Evolutionary conservation across 805 yeast genomes (phyloP).

Genomic region (Starmerella kuoi): DNA sequence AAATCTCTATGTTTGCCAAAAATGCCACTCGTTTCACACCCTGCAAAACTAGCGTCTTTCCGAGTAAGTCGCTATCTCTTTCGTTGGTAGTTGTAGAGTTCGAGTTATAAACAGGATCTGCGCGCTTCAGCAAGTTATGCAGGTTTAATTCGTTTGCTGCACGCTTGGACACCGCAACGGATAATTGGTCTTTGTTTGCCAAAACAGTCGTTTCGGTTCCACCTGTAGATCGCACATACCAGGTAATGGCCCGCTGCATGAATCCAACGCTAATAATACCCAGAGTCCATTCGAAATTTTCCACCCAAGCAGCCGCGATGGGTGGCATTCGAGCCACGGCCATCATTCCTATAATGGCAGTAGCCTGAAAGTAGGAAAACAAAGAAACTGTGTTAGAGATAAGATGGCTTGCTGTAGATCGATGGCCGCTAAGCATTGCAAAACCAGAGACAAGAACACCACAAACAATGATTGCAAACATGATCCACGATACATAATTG

Average conservation of each 20-base stretch:
- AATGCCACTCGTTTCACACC: constrained; percentile 90
- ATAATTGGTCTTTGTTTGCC: constrained; percentile 47
- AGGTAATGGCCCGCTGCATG: constrained; percentile 42
- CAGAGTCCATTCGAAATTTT: constrained; percentile 92
- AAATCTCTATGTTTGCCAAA: constrained; percentile 72
- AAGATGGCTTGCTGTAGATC: constrained; percentile 88
- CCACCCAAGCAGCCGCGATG: constrained; percentile 95
- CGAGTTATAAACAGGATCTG: constrained; percentile 3
- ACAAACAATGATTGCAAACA: constrained; percentile 79
- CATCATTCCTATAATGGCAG: constrained; percentile 90
- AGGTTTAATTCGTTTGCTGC: constrained; percentile 10
- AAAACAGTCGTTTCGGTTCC: constrained; percentile 73
- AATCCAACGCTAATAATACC: constrained; percentile 70
- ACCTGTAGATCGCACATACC: constrained; percentile 50
- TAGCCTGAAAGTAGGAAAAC: constrained; percentile 84
- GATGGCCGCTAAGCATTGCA: constrained; percentile 75
- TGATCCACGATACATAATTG: constrained; percentile 86
- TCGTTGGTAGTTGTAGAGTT: constrained; percentile 35
- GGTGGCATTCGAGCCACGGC: constrained; percentile 89
- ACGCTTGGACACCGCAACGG: constrained; percentile 66
- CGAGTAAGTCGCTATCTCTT: constrained; percentile 42
- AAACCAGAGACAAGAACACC: constrained; percentile 83
- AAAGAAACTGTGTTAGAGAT: constrained; percentile 92
- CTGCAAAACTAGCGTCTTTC: constrained; percentile 67
- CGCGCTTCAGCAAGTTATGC: not conserved